These are phyloP conservation scores for Paraphoma chrysanthemicola DNA, from an alignment of 2,329 filamentous ascomycete genomes.

Conservation along the genomic window DNA sequence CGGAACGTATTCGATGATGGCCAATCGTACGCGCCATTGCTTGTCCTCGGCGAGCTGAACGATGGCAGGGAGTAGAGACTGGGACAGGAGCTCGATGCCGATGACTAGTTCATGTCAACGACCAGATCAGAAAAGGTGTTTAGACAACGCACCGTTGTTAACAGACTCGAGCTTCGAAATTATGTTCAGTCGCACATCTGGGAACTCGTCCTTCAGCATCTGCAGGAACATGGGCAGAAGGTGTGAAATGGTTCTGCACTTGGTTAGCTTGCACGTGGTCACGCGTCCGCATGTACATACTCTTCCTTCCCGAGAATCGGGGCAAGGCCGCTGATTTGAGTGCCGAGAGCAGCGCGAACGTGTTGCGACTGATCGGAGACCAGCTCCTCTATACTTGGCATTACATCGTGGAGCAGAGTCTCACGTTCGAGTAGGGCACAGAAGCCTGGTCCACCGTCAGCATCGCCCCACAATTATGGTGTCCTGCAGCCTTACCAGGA, in stretches of 20 bases:
- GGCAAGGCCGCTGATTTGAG: constrained; percentile 94
- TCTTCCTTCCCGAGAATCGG: constrained; percentile 98
- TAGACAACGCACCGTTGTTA: constrained; percentile 75
- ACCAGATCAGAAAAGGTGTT: neutral
- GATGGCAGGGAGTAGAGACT: constrained; percentile 95
- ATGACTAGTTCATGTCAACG: constrained; percentile 69
- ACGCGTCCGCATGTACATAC: constrained; percentile 60
- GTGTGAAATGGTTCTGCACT: constrained; percentile 84
- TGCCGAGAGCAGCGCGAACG: constrained; percentile 92
- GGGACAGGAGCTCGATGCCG: constrained; percentile 94
- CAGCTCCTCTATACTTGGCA: constrained; percentile 94
- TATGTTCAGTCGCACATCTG: constrained; percentile 96
- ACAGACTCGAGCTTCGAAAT: constrained; percentile 99
- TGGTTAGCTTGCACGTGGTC: constrained; percentile 32
- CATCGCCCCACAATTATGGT: constrained; percentile 7
- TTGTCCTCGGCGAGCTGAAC: constrained; percentile 98
- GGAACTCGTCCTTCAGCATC: constrained; percentile 99
- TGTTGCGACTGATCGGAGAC: constrained; percentile 97
- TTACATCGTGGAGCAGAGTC: constrained; percentile 91
- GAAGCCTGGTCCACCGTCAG: constrained; percentile 71
- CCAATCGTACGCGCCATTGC: constrained; percentile 96
- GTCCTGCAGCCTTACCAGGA: constrained; percentile 63
- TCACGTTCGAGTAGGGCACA: constrained; percentile 87
- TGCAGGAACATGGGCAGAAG: constrained; percentile 98
- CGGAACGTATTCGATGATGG: constrained; percentile 99